Evolutionary conservation across 2,329 filamentous ascomycete species (phyloP).

Genomic region (Anisogramma anomala): DNA sequence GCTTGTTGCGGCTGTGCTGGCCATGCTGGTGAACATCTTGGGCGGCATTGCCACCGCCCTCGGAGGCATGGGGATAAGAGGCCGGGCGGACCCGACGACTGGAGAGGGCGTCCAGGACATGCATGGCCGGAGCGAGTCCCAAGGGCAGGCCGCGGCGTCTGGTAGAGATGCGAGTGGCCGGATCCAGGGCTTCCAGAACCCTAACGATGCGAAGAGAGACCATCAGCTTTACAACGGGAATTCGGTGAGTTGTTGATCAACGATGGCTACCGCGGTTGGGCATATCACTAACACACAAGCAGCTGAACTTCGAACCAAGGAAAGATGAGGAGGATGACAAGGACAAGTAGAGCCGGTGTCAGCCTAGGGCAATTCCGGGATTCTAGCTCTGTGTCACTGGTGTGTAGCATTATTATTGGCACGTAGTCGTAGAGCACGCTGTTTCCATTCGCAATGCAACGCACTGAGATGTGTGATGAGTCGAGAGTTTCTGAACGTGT

Average conservation of each 20-base stretch:
- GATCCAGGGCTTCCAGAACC: constrained; percentile 40
- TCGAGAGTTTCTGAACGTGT: constrained; percentile 4
- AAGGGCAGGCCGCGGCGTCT: constrained; percentile 20
- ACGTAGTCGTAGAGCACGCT: constrained; percentile 2
- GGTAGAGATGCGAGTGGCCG: constrained; percentile 15
- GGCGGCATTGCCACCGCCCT: constrained; percentile 11
- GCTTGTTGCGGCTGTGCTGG: constrained; percentile 18
- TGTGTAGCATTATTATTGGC: constrained; percentile 17
- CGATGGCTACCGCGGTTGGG: not conserved
- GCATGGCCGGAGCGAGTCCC: not conserved
- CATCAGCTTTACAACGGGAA: constrained; percentile 86
- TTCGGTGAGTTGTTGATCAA: constrained; percentile 44
- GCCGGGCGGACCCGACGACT: not conserved
- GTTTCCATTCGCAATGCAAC: constrained; percentile 3
- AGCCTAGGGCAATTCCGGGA: not conserved
- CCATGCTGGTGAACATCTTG: constrained; percentile 11
- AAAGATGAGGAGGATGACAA: constrained; percentile 45
- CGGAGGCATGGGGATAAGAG: constrained; percentile 7
- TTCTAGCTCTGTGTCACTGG: not conserved
- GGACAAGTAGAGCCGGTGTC: constrained; percentile 11
- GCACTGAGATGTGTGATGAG: constrained; percentile 5
- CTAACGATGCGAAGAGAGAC: constrained; percentile 41
- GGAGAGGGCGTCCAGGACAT: not conserved
- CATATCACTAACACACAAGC: constrained; percentile 19
- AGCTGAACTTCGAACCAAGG: constrained; percentile 60